Base-by-base conservation (phyloP, 2,329 filamentous ascomycete species). In the Arthrobotrys sinensis region DNA sequence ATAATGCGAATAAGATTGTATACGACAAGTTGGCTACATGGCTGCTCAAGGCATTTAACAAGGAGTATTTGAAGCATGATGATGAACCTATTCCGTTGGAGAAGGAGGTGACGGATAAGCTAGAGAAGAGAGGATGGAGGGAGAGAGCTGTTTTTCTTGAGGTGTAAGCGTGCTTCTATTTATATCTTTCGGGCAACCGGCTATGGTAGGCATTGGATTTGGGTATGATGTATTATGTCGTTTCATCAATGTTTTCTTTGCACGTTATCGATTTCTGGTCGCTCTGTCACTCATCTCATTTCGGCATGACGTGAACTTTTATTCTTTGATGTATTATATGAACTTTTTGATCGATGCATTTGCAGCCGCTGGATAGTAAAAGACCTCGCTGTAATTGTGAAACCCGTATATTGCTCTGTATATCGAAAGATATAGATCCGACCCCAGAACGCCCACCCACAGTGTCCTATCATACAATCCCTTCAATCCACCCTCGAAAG, bases 41-140 rank as follows among this genome's bases (percentile, higher is more conserved):
- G 95, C 90, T 99, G 68, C 89, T 97, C 83, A 98, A 97, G 83
- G 96, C 96, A 1, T 99, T 99, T 84, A 98, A 98, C 81, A 94
- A 97, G 84, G 98, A 95, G 93, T 86, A 95, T 62, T 86, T 87
- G 57, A 89, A 87, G 16, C 85, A 86, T 14, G 83, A 88, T 66
- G 87, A 89, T 0, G 84, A 84, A 32, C 89, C 89, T 6, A 79
- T 80, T 34, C 75, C 75, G 6, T 45, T 79, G 43, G 78, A 80
- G 68, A 64, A 75, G 34, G 73, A 72, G 34, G 68, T 67, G 45
- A 45, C 50, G 10, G 75, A 66, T 21, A 60, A 57, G 36, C 19
- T 40, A 32, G 70, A 65, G 14, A 73, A 73, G 48, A 65, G 69
- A 16, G 50, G 48, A 8, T 73, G 69, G 69, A 73, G 60, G 60